Percentiles rank a stretch among this genome's conserved stretches.
Evolutionary conservation across 2,329 filamentous ascomycete genomes (phyloP).

Genomic region (Ploettnerulaceae sp.): DNA sequence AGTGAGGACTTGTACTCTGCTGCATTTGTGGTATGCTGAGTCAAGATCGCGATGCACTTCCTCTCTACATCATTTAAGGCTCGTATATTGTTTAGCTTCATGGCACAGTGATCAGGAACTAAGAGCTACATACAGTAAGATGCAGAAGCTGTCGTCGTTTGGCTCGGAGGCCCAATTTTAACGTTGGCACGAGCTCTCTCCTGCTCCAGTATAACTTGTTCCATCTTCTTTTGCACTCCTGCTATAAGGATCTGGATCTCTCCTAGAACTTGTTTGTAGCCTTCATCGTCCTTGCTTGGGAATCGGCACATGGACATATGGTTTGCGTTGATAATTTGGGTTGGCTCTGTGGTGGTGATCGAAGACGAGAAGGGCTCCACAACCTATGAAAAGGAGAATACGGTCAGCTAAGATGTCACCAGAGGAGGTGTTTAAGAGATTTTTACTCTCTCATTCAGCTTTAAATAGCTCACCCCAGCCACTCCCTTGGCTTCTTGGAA

Average conservation of each 20-base stretch:
- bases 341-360: slow-evolving; percentile 18
- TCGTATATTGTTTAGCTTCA: slow-evolving; percentile 18
- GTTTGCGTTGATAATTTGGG: slow-evolving; percentile 25
- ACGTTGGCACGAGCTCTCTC: too few relatives aligned
- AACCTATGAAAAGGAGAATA: too few relatives aligned
- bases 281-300: slow-evolving; percentile 20
- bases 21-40: slow-evolving; percentile 28
- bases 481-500: slow-evolving; percentile 25
- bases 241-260: slow-evolving; percentile 25
- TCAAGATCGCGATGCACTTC: slow-evolving; percentile 33
- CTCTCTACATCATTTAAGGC: slow-evolving; percentile 34
- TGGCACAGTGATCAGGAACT: neutral
- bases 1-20: slow-evolving; percentile 32
- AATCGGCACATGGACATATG: slow-evolving; percentile 31
- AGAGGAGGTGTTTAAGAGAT: too few relatives aligned
- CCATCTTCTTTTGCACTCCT: slow-evolving; percentile 6
- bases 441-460: slow-evolving; percentile 14
- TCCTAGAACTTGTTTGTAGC: slow-evolving; percentile 20
- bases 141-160: slow-evolving; percentile 10
- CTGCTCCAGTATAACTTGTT: too few relatives aligned
- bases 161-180: slow-evolving; percentile 8
- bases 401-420: too few relatives aligned
- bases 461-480: slow-evolving; percentile 6
- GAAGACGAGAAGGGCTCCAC: slow-evolving; percentile 30
- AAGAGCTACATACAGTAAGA: slow-evolving; percentile 17